phyloP scores from a whole-genome alignment of 306 rosid genomes.

The Cicer cuneatum region DNA sequence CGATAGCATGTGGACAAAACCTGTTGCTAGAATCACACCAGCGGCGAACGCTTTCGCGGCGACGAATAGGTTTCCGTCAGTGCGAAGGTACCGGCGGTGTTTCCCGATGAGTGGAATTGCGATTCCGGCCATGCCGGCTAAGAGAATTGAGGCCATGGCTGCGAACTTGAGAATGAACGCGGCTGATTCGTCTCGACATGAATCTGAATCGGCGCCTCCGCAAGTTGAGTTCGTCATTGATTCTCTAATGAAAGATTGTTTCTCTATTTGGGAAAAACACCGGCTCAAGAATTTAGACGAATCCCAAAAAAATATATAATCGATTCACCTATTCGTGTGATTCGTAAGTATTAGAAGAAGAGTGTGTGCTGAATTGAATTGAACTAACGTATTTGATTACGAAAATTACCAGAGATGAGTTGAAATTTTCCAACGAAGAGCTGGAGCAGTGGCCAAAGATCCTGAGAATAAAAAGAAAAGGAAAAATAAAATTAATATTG shows the following conservation, averaged over 20 bases:
- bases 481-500: background rate
- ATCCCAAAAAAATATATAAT: constrained; percentile 14
- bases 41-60: constrained; percentile 91
- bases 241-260: constrained; percentile 43
- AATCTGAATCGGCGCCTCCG: constrained; percentile 50
- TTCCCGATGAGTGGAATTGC: constrained; percentile 75
- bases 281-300: constrained; percentile 38
- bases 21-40: constrained; percentile 92
- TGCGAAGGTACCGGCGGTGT: constrained; percentile 62
- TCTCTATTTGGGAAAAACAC: constrained; percentile 33
- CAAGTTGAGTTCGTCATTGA: constrained; percentile 67
- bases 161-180: constrained; percentile 70
- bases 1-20: constrained; percentile 90
- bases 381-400: too few relatives aligned
- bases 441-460: constrained; percentile 66
- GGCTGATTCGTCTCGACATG: constrained; percentile 70
- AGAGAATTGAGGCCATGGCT: constrained; percentile 77
- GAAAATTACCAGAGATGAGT: constrained; percentile 57
- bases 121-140: constrained; percentile 72
- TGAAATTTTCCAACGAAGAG: constrained; percentile 43
- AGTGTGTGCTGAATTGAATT: background rate
- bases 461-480: constrained; percentile 50
- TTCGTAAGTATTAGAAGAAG: constrained; percentile 11
- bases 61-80: constrained; percentile 80
- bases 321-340: background rate